A percentile compares a stretch with the other conserved stretches of the same genome.
These are phyloP conservation scores for Chlorophyllum brunneum DNA, from an alignment of 768 basidiomycete genomes.

Conservation along the genomic window DNA sequence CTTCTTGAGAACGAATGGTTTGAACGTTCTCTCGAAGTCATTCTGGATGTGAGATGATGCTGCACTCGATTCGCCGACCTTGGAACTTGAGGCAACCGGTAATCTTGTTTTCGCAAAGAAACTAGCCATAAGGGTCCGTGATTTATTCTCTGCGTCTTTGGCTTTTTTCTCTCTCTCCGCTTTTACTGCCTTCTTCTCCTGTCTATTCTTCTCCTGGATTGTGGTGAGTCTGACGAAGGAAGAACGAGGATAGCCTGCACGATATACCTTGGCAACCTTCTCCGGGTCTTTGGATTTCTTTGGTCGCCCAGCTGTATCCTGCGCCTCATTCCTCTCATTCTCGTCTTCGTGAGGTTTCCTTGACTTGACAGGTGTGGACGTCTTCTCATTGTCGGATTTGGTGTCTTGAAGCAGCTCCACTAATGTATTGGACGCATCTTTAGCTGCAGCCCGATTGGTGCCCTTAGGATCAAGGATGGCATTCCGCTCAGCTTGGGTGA, in stretches of 20 bases:
- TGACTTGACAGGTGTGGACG: not conserved
- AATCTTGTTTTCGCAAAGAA: slow-evolving; percentile 70
- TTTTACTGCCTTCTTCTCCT: slow-evolving; percentile 65
- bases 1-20: slow-evolving; percentile 76
- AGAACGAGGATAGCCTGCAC: not conserved
- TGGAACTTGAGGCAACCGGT: slow-evolving; percentile 20
- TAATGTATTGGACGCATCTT: slow-evolving; percentile 26
- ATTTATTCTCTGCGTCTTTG: slow-evolving; percentile 67
- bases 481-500: slow-evolving; percentile 55
- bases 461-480: slow-evolving; percentile 53
- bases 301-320: slow-evolving; percentile 28
- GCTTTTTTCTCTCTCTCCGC: slow-evolving; percentile 70
- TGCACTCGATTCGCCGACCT: slow-evolving; percentile 26
- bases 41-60: slow-evolving; percentile 39
- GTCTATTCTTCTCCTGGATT: slow-evolving; percentile 63
- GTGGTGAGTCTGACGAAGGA: not conserved
- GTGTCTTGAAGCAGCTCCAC: slow-evolving; percentile 3
- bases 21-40: slow-evolving; percentile 76
- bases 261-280: slow-evolving; percentile 50
- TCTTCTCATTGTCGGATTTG: slow-evolving; percentile 1
- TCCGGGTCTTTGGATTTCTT: slow-evolving; percentile 56
- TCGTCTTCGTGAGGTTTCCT: not conserved
- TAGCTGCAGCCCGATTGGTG: slow-evolving; percentile 28
- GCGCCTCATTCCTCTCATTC: slow-evolving; percentile 1
- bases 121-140: slow-evolving; percentile 69